A percentile compares a stretch with the other conserved stretches of the same genome.
Evolutionary conservation across 805 yeast species (phyloP).

Genomic region (Debaryomyces prosopidis): DNA sequence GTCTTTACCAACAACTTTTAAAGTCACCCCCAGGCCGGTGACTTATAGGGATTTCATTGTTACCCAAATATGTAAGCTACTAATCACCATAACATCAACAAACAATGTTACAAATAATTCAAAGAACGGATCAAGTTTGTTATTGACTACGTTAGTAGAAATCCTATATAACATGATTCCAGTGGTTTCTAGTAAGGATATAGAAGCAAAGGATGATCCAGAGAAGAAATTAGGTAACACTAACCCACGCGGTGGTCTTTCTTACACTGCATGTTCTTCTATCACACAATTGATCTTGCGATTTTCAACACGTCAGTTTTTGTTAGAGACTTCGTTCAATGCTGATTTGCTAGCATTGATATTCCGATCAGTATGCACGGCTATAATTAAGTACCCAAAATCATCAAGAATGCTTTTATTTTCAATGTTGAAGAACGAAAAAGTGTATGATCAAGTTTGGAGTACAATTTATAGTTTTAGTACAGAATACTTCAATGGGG

Average conservation of each 20-base stretch:
- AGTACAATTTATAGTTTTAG: conserved; percentile 29
- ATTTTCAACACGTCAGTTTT: conserved; percentile 35
- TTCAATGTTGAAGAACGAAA: conserved; percentile 45
- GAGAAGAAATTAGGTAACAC: conserved; percentile 26
- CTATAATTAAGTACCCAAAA: conserved; percentile 49
- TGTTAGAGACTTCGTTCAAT: conserved; percentile 43
- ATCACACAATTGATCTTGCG: conserved; percentile 45
- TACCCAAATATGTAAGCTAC: conserved; percentile 48
- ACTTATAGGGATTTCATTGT: conserved; percentile 68
- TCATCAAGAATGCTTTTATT: conserved; percentile 57
- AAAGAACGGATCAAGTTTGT: conserved; percentile 23
- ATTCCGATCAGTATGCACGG: conserved; percentile 55
- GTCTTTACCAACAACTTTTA: conserved; percentile 54
- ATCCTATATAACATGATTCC: conserved; percentile 61
- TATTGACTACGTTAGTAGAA: conserved; percentile 54
- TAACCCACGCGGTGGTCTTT: conserved; percentile 43
- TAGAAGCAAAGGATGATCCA: conserved; percentile 18
- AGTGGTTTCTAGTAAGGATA: conserved; percentile 28
- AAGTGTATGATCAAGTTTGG: conserved; percentile 36
- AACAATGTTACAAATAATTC: conserved; percentile 21
- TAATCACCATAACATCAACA: conserved; percentile 19
- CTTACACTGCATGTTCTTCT: conserved; percentile 50
- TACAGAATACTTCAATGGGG: conserved; percentile 23
- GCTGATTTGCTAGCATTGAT: conserved; percentile 59
- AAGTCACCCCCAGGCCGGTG: conserved; percentile 38